Conservation (phyloP, 1,139 yeast species). For the Saccharomyces hybrid region DNA sequence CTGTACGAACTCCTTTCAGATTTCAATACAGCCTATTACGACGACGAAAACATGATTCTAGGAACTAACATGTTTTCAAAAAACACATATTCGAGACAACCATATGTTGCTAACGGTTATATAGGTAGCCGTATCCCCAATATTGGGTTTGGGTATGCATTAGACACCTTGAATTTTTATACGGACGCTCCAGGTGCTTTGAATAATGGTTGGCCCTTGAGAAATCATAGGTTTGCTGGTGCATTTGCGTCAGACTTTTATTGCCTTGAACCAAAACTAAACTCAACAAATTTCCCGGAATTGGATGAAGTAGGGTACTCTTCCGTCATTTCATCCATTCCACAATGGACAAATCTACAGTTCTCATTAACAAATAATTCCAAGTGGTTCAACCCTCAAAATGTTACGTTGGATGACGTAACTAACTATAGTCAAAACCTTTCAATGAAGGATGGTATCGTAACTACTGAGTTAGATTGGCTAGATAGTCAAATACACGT, state of each 20-base stretch:
- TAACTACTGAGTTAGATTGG: conserved; percentile 66
- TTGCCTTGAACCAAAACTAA: conserved; percentile 48
- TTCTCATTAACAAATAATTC: conserved; percentile 30
- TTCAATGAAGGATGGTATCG: conserved; percentile 57
- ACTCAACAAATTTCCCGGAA: conserved; percentile 64
- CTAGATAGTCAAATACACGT: conserved; percentile 41
- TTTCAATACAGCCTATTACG: conserved; percentile 42
- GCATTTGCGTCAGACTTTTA: conserved; percentile 74
- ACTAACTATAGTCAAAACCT: conserved; percentile 54
- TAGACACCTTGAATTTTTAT: conserved; percentile 43
- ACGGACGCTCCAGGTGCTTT: conserved; percentile 39
- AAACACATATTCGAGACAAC: conserved; percentile 60
- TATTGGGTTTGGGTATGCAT: conserved; percentile 70
- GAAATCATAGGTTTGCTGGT: conserved; percentile 61
- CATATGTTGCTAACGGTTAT: conserved; percentile 77
- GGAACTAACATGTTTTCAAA: conserved; percentile 32
- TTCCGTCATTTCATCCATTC: conserved; percentile 63
- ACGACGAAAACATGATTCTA: conserved; percentile 35
- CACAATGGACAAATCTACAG: conserved; percentile 66
- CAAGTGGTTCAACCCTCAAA: conserved; percentile 24
- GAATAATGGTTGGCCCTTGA: conserved; percentile 73
- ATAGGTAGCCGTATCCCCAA: conserved; percentile 74
- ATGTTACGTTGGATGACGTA: conserved; percentile 30
- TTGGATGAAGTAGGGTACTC: conserved; percentile 58
- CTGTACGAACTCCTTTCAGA: conserved; percentile 36